Percentiles rank a stretch among this genome's conserved stretches.
phyloP scores from a whole-genome alignment of 2,329 filamentous ascomycete genomes.

The Lasiodiplodia sp. region DNA sequence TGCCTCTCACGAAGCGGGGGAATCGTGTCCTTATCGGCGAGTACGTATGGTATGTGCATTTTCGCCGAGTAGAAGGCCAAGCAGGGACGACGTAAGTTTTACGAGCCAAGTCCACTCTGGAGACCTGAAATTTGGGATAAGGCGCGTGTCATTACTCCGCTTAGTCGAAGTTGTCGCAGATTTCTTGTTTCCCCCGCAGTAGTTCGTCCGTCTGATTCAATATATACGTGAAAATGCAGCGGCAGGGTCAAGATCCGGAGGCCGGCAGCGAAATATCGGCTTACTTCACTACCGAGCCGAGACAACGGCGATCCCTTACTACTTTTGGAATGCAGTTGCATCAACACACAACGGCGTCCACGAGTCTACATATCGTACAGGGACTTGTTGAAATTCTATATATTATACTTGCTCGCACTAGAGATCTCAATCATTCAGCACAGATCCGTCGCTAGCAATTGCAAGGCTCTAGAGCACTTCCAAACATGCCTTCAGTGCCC shows the following conservation, averaged over 20 bases:
- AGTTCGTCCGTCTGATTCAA: neutral
- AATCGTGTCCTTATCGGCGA: neutral
- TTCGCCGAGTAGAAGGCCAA: neutral
- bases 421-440: neutral
- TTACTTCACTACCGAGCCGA: neutral
- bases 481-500: neutral
- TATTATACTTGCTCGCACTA: neutral
- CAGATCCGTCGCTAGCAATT: neutral
- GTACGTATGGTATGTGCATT: neutral
- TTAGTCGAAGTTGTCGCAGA: neutral
- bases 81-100: neutral
- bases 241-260: neutral
- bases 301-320: neutral
- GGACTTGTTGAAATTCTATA: neutral
- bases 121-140: neutral
- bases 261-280: neutral
- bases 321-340: neutral
- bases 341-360: too few species aligned
- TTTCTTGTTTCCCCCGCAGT: neutral
- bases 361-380: neutral
- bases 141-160: neutral
- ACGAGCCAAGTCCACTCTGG: neutral
- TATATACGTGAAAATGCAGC: neutral
- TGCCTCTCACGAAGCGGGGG: neutral
- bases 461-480: neutral